phyloP scores from a whole-genome alignment of 1,139 yeast genomes.

The Pichia sp. region DNA sequence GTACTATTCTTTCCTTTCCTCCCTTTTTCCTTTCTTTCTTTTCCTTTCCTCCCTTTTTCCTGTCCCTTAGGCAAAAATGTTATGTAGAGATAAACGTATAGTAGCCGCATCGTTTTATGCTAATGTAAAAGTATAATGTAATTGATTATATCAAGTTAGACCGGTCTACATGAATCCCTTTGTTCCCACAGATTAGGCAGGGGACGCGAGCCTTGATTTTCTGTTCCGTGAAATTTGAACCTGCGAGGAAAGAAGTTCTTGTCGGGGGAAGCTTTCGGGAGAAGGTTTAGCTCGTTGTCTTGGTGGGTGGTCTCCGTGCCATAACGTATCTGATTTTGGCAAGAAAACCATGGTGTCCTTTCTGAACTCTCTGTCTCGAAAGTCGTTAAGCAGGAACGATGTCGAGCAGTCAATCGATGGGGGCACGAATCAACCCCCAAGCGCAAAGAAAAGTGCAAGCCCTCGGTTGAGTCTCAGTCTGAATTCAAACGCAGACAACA shows the following conservation, averaged over 20 bases:
- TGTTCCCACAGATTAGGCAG: no score
- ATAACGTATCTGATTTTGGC: no score
- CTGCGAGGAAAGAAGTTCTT: no score
- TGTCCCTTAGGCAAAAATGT: neutral
- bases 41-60: neutral
- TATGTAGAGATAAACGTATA: neutral
- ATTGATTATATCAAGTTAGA: neutral
- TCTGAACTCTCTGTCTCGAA: constrained; percentile 2
- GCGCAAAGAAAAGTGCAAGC: neutral
- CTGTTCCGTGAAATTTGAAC: no score
- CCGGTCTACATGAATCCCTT: no score
- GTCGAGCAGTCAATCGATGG: neutral
- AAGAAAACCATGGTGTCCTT: constrained; percentile 1
- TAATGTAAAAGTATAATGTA: neutral
- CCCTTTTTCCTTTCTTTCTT: neutral
- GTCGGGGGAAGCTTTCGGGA: no score
- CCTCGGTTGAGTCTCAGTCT: neutral
- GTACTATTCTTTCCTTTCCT: neutral
- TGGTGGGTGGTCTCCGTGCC: no score
- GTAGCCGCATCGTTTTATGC: neutral
- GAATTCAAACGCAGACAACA: no score
- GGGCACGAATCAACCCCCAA: neutral
- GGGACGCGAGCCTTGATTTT: no score
- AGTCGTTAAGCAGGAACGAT: neutral
- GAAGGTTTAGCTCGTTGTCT: no score